Percentiles rank a stretch among this genome's conserved stretches.
These are phyloP conservation scores for Lasiodiplodia theobromae DNA, from an alignment of 2,329 filamentous ascomycete species.

Conservation along the genomic window DNA sequence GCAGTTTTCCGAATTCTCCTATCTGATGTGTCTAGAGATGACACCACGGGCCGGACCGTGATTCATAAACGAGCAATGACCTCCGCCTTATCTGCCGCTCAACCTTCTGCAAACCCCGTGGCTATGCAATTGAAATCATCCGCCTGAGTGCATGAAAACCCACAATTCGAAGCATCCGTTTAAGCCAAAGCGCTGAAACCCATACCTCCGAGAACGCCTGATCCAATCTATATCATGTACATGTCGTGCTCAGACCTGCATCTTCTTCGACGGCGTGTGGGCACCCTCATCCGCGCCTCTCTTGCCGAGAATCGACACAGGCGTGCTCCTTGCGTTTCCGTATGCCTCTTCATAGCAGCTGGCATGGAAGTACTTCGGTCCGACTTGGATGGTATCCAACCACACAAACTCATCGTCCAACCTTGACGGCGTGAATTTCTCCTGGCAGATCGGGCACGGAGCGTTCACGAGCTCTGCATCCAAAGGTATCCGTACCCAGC, in stretches of 20 bases:
- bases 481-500: constrained; percentile 85
- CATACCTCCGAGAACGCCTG: constrained; percentile 25
- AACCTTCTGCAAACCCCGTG: constrained; percentile 11
- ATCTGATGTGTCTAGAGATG: not conserved
- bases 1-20: not conserved
- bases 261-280: constrained; percentile 28
- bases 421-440: constrained; percentile 89
- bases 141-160: not conserved
- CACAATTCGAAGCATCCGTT: not conserved
- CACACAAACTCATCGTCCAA: constrained; percentile 97
- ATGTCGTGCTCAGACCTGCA: constrained; percentile 26
- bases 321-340: constrained; percentile 40
- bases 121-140: constrained; percentile 17
- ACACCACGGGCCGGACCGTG: not conserved
- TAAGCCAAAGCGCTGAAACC: constrained; percentile 7
- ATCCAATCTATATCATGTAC: constrained; percentile 28
- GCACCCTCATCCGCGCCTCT: constrained; percentile 31
- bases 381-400: constrained; percentile 84
- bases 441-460: constrained; percentile 92
- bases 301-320: constrained; percentile 48
- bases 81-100: not conserved
- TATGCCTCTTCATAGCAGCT: constrained; percentile 79
- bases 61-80: not conserved
- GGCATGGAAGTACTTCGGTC: constrained; percentile 83
- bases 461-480: constrained; percentile 76